Conservation (phyloP, 78 protist genomes). For the Dictyostelium brefeldianum region DNA sequence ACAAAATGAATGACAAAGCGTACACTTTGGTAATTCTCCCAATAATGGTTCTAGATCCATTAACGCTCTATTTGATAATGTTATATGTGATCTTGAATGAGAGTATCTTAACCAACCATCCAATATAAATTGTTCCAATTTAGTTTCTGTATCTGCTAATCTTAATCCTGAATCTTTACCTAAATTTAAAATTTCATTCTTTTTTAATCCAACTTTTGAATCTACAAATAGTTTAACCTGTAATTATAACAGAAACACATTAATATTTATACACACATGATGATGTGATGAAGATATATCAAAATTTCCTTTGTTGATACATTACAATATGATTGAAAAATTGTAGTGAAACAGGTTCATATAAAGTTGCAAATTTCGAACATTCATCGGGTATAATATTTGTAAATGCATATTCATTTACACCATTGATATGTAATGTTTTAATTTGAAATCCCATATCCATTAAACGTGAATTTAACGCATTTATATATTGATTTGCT, state of each 20-base stretch:
- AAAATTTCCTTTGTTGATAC: no score
- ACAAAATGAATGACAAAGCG: constrained; percentile 26
- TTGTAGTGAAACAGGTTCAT: background rate
- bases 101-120: constrained; percentile 58
- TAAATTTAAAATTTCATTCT: background rate
- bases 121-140: background rate
- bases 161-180: background rate
- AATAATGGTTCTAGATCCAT: constrained; percentile 24
- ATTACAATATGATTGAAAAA: background rate
- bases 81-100: background rate
- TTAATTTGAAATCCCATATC: background rate
- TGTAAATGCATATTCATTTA: background rate
- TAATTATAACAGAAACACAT: background rate
- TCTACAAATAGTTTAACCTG: constrained; percentile 8
- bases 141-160: constrained; percentile 29
- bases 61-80: constrained; percentile 26
- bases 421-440: background rate
- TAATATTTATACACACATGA: background rate
- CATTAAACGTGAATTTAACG: background rate
- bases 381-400: constrained; percentile 1
- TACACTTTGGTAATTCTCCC: constrained; percentile 22
- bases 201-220: constrained; percentile 38
- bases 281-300: no score
- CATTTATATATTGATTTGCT: background rate
- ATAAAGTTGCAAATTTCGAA: background rate